Base-by-base conservation (phyloP, 2,329 filamentous ascomycete genomes). In the Fulvia fulva region DNA sequence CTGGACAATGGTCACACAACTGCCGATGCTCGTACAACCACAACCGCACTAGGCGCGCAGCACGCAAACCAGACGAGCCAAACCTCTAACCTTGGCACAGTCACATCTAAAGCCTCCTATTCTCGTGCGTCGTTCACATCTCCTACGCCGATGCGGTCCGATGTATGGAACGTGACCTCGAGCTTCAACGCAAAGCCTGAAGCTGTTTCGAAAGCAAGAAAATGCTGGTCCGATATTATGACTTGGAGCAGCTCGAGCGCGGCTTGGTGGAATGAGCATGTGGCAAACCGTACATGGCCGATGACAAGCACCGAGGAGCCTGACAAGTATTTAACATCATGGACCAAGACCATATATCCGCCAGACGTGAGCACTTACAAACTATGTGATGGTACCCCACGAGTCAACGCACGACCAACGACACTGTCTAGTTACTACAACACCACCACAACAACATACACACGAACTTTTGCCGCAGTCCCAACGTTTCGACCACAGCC, bases 351-450 rank as follows among this genome's bases (percentile, higher is more conserved):
- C 1, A 53, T 52, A 23, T 67, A 65, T 23, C 65, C 63, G 0
- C 5, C 58, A 1, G 25, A 41, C 23, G 50, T 55, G 11, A 65
- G 58, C 43, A 57, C 60, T 0, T 69, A 68, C 23, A 65, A 55
- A 16, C 54, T 68, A 0, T 68, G 66, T 50, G 66, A 69, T 56
- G 65, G 66, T 22, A 61, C 57, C 11, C 49, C 66, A 2, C 59
- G 67, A 8, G 64, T 62, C 3, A 55, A 68, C 28, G 25, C 54
- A n/a, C 23, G 53, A 21, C 65, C 63, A 6, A 44, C 16, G 2
- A 67, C 65, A 9, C 49, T 55, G 9, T 44, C 47, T 11, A 23
- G 21, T 2, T 26, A 19, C 16, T 57, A n/a, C 12, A 55, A 43
- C 23, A 55, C 53, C 8, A 60, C 56, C 3, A 14, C 53, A 16